These are phyloP conservation scores for Chaetomiaceae sp. DNA, from an alignment of 2,329 filamentous ascomycete species.

Conservation along the genomic window DNA sequence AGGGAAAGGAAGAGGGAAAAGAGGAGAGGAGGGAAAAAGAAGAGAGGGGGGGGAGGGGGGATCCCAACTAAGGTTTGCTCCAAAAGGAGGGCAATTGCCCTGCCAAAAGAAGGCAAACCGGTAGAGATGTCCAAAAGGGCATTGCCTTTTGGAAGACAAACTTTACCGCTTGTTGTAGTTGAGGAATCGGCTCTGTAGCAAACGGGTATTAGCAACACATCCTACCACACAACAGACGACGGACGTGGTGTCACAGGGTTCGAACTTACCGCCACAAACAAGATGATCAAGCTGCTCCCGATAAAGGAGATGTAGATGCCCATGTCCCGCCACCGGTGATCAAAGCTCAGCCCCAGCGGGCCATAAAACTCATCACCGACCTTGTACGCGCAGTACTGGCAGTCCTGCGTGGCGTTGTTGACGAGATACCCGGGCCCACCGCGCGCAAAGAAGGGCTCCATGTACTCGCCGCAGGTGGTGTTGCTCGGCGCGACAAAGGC, in stretches of 20 bases:
- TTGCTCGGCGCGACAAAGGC: conserved; percentile 58
- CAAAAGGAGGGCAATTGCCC: no score
- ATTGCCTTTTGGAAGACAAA: no score
- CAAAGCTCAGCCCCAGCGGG: conserved; percentile 61
- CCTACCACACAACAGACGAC: no score
- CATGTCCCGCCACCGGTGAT: conserved; percentile 72
- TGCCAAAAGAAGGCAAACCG: no score
- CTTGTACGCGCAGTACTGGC: conserved; percentile 77
- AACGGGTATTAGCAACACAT: no score
- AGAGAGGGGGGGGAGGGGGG: no score
- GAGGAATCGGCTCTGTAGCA: conserved; percentile 43
- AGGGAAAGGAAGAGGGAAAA: not conserved
- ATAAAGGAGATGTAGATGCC: conserved; percentile 76
- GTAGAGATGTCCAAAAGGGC: no score
- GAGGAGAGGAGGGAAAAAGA: no score
- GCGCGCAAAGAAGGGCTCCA: conserved; percentile 61
- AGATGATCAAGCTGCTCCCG: conserved; percentile 66
- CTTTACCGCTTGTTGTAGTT: conserved; percentile 48
- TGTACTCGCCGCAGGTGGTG: conserved; percentile 70
- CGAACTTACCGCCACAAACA: conserved; percentile 48
- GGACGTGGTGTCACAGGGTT: no score
- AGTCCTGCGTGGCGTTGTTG: conserved; percentile 56
- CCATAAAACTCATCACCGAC: conserved; percentile 76
- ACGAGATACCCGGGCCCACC: conserved; percentile 71
- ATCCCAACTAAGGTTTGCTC: no score